These are phyloP conservation scores for Tricholoma hemisulphureum DNA, from an alignment of 768 basidiomycete species.

Conservation along the genomic window DNA sequence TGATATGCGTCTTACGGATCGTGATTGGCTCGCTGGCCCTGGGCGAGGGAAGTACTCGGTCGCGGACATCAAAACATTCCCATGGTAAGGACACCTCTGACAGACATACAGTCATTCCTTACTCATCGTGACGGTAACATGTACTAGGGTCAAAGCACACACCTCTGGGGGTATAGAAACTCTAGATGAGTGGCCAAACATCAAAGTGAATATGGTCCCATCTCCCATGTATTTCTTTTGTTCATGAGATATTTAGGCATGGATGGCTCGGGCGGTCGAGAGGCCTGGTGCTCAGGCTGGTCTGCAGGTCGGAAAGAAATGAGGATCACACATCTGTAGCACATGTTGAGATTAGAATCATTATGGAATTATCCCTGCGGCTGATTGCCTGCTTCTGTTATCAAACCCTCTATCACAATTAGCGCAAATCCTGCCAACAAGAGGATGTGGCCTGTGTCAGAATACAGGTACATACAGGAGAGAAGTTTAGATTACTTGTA, in stretches of 20 bases:
- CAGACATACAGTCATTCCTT: too few species aligned
- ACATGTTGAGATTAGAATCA: too few species aligned
- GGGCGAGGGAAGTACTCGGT: constrained; percentile 66
- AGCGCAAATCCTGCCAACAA: too few species aligned
- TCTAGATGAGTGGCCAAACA: constrained; percentile 19
- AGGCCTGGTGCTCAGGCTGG: constrained; percentile 9
- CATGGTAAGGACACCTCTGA: constrained; percentile 47
- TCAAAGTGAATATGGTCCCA: constrained; percentile 13
- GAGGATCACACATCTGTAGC: too few species aligned
- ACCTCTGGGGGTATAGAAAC: constrained; percentile 32
- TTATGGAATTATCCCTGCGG: too few species aligned
- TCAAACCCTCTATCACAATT: too few species aligned
- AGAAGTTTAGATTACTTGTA: too few species aligned
- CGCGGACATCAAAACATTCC: constrained; percentile 68
- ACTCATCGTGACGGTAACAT: too few species aligned
- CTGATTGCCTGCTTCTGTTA: too few species aligned
- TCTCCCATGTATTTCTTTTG: too few species aligned
- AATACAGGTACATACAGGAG: too few species aligned
- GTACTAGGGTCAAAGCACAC: constrained; percentile 53
- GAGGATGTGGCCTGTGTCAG: too few species aligned
- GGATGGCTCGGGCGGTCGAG: constrained; percentile 9
- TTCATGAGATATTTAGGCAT: constrained; percentile 6
- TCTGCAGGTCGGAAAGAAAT: neutral
- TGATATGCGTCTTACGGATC: constrained; percentile 64
- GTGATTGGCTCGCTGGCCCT: constrained; percentile 83